Base-by-base conservation (phyloP, 352 stramenopile genomes). In the Lagenidium giganteum region DNA sequence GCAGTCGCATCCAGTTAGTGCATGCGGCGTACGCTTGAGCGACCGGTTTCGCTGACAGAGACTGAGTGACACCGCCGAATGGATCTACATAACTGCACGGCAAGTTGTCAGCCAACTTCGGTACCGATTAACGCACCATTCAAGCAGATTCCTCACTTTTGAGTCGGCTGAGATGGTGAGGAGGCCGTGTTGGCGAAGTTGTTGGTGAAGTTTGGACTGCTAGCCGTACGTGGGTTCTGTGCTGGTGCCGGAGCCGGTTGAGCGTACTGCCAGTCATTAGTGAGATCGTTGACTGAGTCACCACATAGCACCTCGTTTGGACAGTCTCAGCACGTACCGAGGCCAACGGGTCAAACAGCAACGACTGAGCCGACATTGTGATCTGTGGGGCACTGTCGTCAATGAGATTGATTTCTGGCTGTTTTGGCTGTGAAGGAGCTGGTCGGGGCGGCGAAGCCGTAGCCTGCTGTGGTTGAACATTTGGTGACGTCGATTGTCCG, bases 391-490 rank as follows among this genome's bases (percentile, higher is more conserved):
- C 67, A 51, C 82, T 83, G 35, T 89, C 78, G 34, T 81, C 80
- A 26, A 93, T 74, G 26, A 93, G 44, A 36, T 93, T 85, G 47
- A 93, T 85, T 42, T 90, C 75, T 5, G 56, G 53, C 36, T 87
- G 66, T 31, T 70, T 37, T n/a, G 37, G 50, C 34, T 24, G 27
- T 33, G 36, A 17, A 7, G 47, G 24, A 5, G 40, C 22, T 25
- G 51, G 13, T 6, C 30, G 9, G 22, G 36, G 33, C 5, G 27
- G 16, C 3, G 38, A 18, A 31, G 37, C 17, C 23, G 20, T 29
- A 11, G 49, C 24, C 33, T 46, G 61, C 49, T 36, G 59, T 16
- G 18, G 48, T 24, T 20, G 47, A 34, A 2, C 34, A 14, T 18
- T 41, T 42, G 38, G 12, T 39, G 30, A 8, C 25, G 38, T 25